These are phyloP conservation scores for Clathrus columnatus DNA, from an alignment of 768 basidiomycete genomes.

Conservation along the genomic window DNA sequence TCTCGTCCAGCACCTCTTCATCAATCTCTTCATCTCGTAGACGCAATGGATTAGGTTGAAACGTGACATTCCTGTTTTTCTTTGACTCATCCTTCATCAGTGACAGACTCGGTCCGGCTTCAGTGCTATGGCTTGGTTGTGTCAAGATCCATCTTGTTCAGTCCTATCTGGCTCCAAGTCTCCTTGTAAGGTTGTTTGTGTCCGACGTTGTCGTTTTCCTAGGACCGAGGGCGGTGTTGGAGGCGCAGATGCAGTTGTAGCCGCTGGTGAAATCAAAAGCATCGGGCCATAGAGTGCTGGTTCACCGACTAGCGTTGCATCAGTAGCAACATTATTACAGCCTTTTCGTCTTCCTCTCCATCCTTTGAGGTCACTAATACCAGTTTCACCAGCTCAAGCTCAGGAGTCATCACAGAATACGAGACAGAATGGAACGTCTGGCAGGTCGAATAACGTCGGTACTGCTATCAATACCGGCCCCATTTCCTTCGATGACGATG, in stretches of 20 bases:
- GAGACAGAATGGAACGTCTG: conserved; percentile 37
- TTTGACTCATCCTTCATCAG: conserved; percentile 21
- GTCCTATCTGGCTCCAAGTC: conserved; percentile 38
- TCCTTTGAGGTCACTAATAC: conserved; percentile 86
- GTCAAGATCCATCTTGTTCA: conserved; percentile 36
- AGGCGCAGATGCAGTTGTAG: conserved; percentile 16
- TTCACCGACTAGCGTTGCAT: conserved; percentile 83
- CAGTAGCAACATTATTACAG: conserved; percentile 56
- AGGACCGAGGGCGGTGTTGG: conserved; percentile 45
- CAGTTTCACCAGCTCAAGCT: conserved; percentile 80
- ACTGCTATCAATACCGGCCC: conserved; percentile 24
- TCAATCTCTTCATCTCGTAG: too few species aligned
- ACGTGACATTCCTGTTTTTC: too few species aligned
- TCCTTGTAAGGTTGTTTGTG: conserved; percentile 26
- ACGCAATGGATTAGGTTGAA: too few species aligned
- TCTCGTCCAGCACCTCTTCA: too few species aligned
- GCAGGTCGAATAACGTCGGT: conserved; percentile 25
- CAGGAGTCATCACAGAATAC: conserved; percentile 70
- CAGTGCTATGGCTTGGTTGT: conserved; percentile 5
- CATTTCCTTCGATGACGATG: conserved; percentile 53
- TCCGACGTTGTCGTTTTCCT: conserved; percentile 51
- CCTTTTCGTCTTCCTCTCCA: conserved; percentile 73
- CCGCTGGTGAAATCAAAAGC: conserved; percentile 2
- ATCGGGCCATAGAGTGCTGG: conserved; percentile 21
- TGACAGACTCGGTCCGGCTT: not conserved